phyloP scores from a whole-genome alignment of 2,329 filamentous ascomycete species.

The Arachnomyces sp. region DNA sequence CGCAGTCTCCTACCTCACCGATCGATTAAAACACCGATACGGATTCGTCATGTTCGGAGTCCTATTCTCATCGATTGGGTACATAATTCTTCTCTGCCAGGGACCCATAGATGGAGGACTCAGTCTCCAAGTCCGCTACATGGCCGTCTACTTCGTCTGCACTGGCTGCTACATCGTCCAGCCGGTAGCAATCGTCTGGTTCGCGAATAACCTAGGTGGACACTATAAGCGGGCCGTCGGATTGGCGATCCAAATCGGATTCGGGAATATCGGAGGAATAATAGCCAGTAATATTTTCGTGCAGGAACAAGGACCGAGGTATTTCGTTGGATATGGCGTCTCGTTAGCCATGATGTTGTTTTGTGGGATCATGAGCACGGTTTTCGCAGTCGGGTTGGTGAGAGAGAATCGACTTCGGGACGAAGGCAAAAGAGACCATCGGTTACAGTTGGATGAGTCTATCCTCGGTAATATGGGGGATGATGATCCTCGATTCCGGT shows the following conservation, averaged over 20 bases:
- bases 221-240: conserved; percentile 24
- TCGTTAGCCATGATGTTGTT: conserved; percentile 25
- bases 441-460: conserved; percentile 16
- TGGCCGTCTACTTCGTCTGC: conserved; percentile 19
- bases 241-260: conserved; percentile 21
- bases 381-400: conserved; percentile 19
- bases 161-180: conserved; percentile 27
- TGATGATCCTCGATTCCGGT: conserved; percentile 27
- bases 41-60: conserved; percentile 29
- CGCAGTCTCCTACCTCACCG: conserved; percentile 21
- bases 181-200: conserved; percentile 21
- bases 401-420: conserved; percentile 25
- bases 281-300: conserved; percentile 36
- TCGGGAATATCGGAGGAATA: conserved; percentile 27
- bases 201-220: conserved; percentile 24
- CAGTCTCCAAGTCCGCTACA: conserved; percentile 18
- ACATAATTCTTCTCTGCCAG: conserved; percentile 27
- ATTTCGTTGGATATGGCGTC: conserved; percentile 31
- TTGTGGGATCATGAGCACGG: conserved; percentile 19
- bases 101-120: conserved; percentile 17
- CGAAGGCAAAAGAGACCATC: conserved; percentile 17
- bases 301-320: conserved; percentile 26
- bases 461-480: conserved; percentile 27
- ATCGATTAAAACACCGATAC: conserved; percentile 27
- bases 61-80: conserved; percentile 26